These are phyloP conservation scores for Closterium sp. DNA, from an alignment of 139 green algal species.

Conservation along the genomic window DNA sequence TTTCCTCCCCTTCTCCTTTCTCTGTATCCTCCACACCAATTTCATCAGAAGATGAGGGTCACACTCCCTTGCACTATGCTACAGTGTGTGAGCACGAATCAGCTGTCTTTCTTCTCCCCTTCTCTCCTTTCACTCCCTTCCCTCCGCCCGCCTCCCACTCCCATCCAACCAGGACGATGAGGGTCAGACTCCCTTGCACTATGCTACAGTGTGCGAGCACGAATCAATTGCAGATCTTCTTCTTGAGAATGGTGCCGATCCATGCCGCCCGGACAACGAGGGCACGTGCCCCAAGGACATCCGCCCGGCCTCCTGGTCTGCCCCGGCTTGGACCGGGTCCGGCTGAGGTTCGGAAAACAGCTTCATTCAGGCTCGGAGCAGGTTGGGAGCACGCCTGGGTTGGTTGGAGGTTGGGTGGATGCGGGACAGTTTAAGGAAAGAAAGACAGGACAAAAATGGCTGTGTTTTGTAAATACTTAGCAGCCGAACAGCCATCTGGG, in stretches of 20 bases:
- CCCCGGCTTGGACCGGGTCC: background rate
- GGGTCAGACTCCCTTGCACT: constrained; percentile 58
- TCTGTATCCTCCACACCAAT: background rate
- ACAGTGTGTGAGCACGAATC: background rate
- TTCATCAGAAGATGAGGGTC: background rate
- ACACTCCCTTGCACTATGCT: background rate
- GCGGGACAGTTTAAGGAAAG: background rate
- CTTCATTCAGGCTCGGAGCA: background rate
- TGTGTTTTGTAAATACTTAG: no score
- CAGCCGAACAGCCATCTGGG: no score
- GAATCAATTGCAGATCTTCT: constrained; percentile 35
- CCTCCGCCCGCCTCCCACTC: background rate
- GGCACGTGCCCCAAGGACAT: constrained; percentile 28
- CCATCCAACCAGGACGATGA: constrained; percentile 2
- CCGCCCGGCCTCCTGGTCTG: constrained; percentile 7
- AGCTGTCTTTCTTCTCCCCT: background rate
- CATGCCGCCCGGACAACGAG: constrained; percentile 19
- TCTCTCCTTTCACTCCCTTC: background rate
- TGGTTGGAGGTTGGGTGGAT: no score
- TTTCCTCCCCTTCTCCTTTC: background rate
- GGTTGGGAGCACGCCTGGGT: background rate
- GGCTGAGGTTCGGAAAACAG: background rate
- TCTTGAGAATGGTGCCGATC: constrained; percentile 45
- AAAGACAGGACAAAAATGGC: no score
- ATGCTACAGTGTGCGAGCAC: constrained; percentile 48